Percentiles rank a stretch among this genome's conserved stretches.
These are phyloP conservation scores for Termitomyces sp. DNA, from an alignment of 768 basidiomycete species.

Conservation along the genomic window DNA sequence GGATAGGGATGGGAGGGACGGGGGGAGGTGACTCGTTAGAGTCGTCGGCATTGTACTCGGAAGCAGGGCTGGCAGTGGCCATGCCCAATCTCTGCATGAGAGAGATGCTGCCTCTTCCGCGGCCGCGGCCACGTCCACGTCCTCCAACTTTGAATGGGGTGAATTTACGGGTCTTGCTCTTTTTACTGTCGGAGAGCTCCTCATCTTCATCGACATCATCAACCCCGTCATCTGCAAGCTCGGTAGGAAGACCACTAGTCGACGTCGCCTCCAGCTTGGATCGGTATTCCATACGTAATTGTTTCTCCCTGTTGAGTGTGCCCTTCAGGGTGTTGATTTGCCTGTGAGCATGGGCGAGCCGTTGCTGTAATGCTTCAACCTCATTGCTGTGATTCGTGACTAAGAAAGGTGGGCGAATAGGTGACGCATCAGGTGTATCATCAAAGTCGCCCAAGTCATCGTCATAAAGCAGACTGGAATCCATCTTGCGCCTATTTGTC, in stretches of 20 bases:
- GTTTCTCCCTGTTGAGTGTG: constrained; percentile 78
- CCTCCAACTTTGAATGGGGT: constrained; percentile 56
- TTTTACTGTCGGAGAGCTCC: constrained; percentile 34
- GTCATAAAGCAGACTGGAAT: constrained; percentile 31
- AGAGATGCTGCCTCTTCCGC: constrained; percentile 45
- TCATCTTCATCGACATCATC: constrained; percentile 37
- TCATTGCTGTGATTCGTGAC: constrained; percentile 74
- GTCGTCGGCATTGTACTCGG: constrained; percentile 41
- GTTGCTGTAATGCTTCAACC: constrained; percentile 75
- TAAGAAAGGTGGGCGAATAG: constrained; percentile 48
- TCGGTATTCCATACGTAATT: constrained; percentile 64
- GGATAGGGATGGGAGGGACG: constrained; percentile 36
- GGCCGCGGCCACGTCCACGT: constrained; percentile 47
- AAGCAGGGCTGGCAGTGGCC: constrained; percentile 48
- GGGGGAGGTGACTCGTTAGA: constrained; percentile 30
- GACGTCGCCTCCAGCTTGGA: constrained; percentile 45
- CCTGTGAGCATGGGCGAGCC: constrained; percentile 81
- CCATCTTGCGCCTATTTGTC: constrained; percentile 54
- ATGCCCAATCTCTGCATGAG: constrained; percentile 61
- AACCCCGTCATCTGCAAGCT: constrained; percentile 40
- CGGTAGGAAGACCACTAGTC: constrained; percentile 26
- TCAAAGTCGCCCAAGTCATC: constrained; percentile 40
- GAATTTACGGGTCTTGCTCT: constrained; percentile 29
- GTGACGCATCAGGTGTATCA: constrained; percentile 62
- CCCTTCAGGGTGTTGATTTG: constrained; percentile 81